Evolutionary conservation across 2,329 filamentous ascomycete species (phyloP).

Genomic region (Albifimbria verrucaria): DNA sequence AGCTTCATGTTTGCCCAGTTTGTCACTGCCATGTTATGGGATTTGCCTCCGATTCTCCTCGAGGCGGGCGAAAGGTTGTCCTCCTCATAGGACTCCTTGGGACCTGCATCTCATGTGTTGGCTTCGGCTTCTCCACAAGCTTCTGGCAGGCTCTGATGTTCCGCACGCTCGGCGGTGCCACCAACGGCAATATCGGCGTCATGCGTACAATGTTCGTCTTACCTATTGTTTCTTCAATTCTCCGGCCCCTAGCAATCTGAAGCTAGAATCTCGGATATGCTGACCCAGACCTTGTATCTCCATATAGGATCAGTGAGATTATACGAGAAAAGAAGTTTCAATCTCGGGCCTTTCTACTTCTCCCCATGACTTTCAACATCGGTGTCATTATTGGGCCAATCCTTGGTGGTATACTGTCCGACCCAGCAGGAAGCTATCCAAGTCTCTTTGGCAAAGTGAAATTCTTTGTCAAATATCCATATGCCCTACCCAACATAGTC

Average conservation of each 20-base stretch:
- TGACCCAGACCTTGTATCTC: background rate
- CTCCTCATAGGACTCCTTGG: conserved; percentile 74
- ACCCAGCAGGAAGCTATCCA: conserved; percentile 60
- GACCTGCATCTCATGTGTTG: conserved; percentile 39
- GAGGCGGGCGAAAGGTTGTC: conserved; percentile 71
- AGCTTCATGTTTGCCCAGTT: conserved; percentile 82
- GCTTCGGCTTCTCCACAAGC: conserved; percentile 64
- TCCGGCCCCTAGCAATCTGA: background rate
- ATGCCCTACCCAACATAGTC: conserved; percentile 52
- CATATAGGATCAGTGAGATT: conserved; percentile 58
- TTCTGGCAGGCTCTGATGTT: conserved; percentile 71
- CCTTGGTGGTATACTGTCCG: conserved; percentile 64
- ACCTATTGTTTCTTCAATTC: background rate
- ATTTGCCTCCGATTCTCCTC: conserved; percentile 63
- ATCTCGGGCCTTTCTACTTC: conserved; percentile 69
- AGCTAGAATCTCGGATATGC: background rate
- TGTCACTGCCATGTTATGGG: conserved; percentile 79
- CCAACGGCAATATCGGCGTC: conserved; percentile 71
- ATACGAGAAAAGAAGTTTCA: conserved; percentile 64
- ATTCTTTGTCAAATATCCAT: conserved; percentile 49
- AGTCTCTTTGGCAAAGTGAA: conserved; percentile 43
- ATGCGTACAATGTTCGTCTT: conserved; percentile 64
- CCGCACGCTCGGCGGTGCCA: conserved; percentile 66
- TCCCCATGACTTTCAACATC: conserved; percentile 71
- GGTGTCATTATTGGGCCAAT: conserved; percentile 71